phyloP scores from a whole-genome alignment of 345 rosid genomes.

The Eucalyptus pumila region DNA sequence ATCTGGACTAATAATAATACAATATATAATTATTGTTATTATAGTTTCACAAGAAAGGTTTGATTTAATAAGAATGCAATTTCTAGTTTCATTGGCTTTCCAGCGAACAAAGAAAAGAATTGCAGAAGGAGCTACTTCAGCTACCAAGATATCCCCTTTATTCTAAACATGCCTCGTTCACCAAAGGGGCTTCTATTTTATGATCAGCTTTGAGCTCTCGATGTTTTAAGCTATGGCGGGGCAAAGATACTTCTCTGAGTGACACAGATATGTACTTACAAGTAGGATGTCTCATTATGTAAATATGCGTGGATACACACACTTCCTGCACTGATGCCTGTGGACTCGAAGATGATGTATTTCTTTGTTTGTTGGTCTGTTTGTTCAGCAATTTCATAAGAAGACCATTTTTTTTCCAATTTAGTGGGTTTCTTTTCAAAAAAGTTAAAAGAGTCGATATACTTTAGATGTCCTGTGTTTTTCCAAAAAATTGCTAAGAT shows the following conservation, averaged over 20 bases:
- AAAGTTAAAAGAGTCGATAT: background rate
- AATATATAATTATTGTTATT: background rate
- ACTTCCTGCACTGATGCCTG: background rate
- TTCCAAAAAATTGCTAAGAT: background rate
- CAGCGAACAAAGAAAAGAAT: background rate
- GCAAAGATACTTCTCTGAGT: background rate
- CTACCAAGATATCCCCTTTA: background rate
- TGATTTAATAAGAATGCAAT: background rate
- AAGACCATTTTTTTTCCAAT: background rate
- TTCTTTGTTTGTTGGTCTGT: background rate
- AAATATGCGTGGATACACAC: background rate
- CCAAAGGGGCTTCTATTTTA: background rate
- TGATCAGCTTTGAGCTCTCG: background rate
- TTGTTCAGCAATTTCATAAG: background rate
- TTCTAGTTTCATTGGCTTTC: background rate
- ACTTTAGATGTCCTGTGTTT: background rate
- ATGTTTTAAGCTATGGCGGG: background rate
- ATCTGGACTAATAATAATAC: background rate
- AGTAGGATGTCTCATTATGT: background rate
- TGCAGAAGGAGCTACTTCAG: background rate
- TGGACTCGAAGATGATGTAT: background rate
- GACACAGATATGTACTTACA: background rate
- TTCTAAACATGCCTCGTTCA: background rate
- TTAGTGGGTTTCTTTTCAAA: background rate
- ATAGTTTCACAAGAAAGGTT: background rate